Evolutionary conservation across 139 green algal genomes (phyloP).

Genomic region (Picochlorum sp.): DNA sequence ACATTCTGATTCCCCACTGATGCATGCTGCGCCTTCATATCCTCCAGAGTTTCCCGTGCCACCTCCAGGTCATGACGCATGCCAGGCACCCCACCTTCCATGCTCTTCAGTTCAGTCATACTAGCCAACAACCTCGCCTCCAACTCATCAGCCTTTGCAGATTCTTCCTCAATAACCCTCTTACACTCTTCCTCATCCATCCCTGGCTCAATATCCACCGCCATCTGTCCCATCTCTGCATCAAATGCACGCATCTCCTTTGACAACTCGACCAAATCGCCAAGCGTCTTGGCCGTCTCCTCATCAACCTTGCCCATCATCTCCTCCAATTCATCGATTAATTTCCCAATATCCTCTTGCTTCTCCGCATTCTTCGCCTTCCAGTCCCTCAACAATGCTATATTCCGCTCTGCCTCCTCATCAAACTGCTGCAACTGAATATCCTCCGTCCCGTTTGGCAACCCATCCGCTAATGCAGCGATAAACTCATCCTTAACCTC

Average conservation of each 20-base stretch:
- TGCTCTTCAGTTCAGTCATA: neutral
- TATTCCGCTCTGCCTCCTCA: constrained; percentile 18
- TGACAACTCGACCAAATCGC: neutral
- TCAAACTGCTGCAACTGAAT: constrained; percentile 30
- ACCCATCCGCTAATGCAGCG: constrained; percentile 24
- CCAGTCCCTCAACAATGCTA: constrained; percentile 12
- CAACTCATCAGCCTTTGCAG: neutral
- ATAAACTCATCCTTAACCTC: constrained; percentile 50
- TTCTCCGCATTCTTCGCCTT: constrained; percentile 25
- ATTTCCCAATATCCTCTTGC: neutral
- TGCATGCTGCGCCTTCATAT: neutral
- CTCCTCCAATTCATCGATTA: constrained; percentile 4
- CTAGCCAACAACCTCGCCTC: neutral
- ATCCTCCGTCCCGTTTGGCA: constrained; percentile 30
- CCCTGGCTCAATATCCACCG: neutral
- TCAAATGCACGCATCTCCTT: neutral
- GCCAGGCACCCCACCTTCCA: neutral
- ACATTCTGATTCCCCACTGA: neutral
- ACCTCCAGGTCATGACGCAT: neutral
- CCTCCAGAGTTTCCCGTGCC: neutral
- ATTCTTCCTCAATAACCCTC: neutral
- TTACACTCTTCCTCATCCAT: neutral
- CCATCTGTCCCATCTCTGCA: neutral
- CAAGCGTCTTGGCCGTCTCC: neutral
- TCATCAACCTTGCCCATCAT: neutral